Base-by-base conservation (phyloP, 2,329 filamentous ascomycete species). In the Lecanoromycetidae sp. region DNA sequence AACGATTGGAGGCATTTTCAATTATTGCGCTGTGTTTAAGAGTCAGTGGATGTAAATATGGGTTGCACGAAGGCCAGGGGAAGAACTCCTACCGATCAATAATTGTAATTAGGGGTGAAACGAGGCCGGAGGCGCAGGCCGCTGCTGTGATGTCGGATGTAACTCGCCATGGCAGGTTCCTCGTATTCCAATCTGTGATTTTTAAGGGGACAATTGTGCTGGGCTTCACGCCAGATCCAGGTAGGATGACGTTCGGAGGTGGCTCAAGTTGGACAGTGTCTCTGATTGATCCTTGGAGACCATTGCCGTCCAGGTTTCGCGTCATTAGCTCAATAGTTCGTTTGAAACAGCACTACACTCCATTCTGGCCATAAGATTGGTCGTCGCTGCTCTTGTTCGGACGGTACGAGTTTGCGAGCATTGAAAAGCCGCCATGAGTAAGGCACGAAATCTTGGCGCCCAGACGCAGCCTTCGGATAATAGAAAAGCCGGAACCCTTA, bases 91-190 rank as follows among this genome's bases (percentile, higher is more conserved):
- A 88, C 84, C 82, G 79, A 64, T 94, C 87, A 64, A 95, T 91
- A 55, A 91, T 82, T 30, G 83, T 84, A 53, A 94, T 90, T 32
- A 93, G 61, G 1, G 88, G 87, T 46, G 87, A 86, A 39, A 94
- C 82, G 51, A 91, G 68, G 5, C 74, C 75, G 2, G 82, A 86
- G 9, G 87, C 85, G 37, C 76, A 74, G 2, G 76, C 73, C 1
- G 86, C 87, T 57, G 82, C 80, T 36, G 75, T 63, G 19, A 76
- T 64, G 67, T 94, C 87, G 13, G 79, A 75, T 35, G 71, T 76
- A 10, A 93, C 60, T 44, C 87, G 75, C 54, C 74, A 63, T 12
- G 74, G 75, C 46, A 94, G 64, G 56, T 84, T 81, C 54, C 77
- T 75, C 20, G 84, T 88, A 63, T 93, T 93, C 83, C 84, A 90